These are phyloP conservation scores for Didymella arachidicola DNA, from an alignment of 2,329 filamentous ascomycete species.

Conservation along the genomic window DNA sequence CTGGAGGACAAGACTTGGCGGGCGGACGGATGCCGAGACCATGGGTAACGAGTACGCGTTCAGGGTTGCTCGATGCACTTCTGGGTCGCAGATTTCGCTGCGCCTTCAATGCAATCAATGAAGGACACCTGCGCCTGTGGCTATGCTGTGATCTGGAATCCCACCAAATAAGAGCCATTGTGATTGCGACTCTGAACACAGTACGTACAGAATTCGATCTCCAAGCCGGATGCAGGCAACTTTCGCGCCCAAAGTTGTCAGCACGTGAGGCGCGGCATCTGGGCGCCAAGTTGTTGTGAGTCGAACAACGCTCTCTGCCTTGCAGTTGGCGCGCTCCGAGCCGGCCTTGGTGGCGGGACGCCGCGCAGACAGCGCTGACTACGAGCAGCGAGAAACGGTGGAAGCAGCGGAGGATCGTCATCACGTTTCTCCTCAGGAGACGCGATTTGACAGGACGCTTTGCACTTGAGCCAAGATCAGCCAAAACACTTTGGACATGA, in stretches of 20 bases:
- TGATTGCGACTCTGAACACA: neutral
- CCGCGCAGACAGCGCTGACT: slow-evolving; percentile 7
- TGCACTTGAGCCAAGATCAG: slow-evolving; percentile 7
- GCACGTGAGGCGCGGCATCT: slow-evolving; percentile 28
- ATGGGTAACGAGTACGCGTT: slow-evolving; percentile 10
- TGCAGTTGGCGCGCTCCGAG: slow-evolving; percentile 22
- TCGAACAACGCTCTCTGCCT: slow-evolving; percentile 21
- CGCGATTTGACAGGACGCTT: slow-evolving; percentile 10
- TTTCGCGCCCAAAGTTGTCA: slow-evolving; percentile 17
- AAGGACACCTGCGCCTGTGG: slow-evolving; percentile 7
- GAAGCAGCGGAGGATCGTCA: slow-evolving; percentile 19
- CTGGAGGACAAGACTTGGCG: slow-evolving; percentile 45
- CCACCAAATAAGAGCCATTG: neutral
- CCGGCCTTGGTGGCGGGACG: slow-evolving; percentile 15
- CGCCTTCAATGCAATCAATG: slow-evolving; percentile 18
- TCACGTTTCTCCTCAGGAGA: slow-evolving; percentile 7
- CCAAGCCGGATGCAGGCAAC: slow-evolving; percentile 27
- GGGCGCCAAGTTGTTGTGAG: slow-evolving; percentile 25
- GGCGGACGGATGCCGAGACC: slow-evolving; percentile 23
- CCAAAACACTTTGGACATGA: neutral
- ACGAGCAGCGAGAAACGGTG: slow-evolving; percentile 6
- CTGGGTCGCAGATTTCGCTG: slow-evolving; percentile 12
- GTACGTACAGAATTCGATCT: slow-evolving; percentile 1
- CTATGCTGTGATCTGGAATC: slow-evolving; percentile 12
- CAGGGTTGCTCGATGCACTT: slow-evolving; percentile 15